Percentiles rank a stretch among this genome's conserved stretches.
Conservation (phyloP, 2,329 filamentous ascomycete species). For the Diatrype stigma region DNA sequence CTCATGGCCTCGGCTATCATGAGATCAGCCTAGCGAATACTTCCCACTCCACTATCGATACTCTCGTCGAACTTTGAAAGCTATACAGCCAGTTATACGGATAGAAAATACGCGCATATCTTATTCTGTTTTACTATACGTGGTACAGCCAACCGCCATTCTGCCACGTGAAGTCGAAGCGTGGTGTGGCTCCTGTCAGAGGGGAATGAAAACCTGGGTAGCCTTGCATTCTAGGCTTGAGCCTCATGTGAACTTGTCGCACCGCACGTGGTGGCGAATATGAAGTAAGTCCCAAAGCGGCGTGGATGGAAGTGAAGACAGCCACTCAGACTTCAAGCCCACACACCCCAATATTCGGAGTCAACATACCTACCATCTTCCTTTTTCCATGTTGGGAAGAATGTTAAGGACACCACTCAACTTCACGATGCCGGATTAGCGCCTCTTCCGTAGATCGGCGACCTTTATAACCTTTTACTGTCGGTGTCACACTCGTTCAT, state of each 20-base stretch:
- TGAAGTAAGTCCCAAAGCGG: neutral
- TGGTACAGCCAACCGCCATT: neutral
- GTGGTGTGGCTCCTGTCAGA: neutral
- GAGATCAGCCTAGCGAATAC: no score
- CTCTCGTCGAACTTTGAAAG: no score
- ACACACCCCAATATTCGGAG: neutral
- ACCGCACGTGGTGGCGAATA: neutral
- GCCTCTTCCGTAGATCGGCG: neutral
- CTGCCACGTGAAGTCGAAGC: neutral
- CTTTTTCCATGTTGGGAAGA: neutral
- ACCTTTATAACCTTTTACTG: neutral
- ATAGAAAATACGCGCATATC: no score
- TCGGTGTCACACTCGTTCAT: neutral
- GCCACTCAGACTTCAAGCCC: neutral
- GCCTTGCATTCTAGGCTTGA: neutral
- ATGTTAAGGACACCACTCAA: neutral
- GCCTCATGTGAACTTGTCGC: neutral
- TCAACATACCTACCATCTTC: no score
- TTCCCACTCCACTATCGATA: no score
- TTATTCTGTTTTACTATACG: neutral
- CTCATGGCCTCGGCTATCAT: no score
- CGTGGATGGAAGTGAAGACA: neutral
- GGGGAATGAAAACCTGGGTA: neutral
- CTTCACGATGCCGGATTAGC: neutral
- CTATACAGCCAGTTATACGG: no score